Conservation (phyloP, 345 rosid genomes). For the Citrus reticulata region DNA sequence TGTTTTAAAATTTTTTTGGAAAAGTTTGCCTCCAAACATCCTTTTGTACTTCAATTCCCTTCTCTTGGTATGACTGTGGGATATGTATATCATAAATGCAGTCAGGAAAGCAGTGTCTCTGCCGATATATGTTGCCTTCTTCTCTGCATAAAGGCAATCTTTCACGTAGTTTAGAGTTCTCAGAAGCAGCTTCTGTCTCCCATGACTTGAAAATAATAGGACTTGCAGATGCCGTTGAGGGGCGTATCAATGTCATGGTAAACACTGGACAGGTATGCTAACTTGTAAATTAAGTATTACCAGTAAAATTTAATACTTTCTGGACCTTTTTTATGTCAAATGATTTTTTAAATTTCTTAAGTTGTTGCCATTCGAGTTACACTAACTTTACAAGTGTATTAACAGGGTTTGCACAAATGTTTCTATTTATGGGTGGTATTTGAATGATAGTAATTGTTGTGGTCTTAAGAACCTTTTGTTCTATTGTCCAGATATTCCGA, state of each 20-base stretch:
- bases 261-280: constrained; percentile 71
- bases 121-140: constrained; percentile 72
- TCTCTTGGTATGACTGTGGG: not conserved
- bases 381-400: not conserved
- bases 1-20: not conserved
- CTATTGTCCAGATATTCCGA: constrained; percentile 60
- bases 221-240: constrained; percentile 81
- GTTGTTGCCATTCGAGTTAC: not conserved
- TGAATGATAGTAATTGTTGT: not conserved
- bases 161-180: constrained; percentile 42
- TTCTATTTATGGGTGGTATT: not conserved
- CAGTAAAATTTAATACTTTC: not conserved
- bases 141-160: constrained; percentile 42
- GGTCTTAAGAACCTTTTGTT: constrained; percentile 10
- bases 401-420: not conserved
- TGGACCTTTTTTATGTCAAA: not conserved
- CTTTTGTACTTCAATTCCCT: constrained; percentile 3
- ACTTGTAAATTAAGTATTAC: not conserved
- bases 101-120: constrained; percentile 92
- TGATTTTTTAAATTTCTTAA: not conserved
- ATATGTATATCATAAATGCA: constrained; percentile 35
- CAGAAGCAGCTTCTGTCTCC: constrained; percentile 44
- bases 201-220: constrained; percentile 66
- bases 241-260: constrained; percentile 65
- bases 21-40: not conserved